phyloP scores from a whole-genome alignment of 75 land plant genomes.

The Picea sitchensis region DNA sequence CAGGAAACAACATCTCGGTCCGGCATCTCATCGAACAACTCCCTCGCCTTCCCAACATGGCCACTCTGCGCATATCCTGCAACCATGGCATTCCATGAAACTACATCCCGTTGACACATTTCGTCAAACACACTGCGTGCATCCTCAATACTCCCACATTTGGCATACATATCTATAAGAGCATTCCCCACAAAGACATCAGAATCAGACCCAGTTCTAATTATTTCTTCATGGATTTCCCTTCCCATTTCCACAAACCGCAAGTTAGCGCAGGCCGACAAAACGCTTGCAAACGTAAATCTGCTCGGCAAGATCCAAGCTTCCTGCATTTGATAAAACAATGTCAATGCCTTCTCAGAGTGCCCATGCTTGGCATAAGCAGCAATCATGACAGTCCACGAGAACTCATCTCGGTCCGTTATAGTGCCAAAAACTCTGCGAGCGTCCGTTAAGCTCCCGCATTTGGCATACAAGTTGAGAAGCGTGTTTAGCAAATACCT shows the following conservation, averaged over 20 bases:
- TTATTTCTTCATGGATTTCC: conserved; percentile 8
- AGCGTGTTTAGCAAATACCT: conserved; percentile 7
- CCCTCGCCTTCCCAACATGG: not conserved
- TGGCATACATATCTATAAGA: conserved; percentile 17
- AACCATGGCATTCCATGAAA: conserved; percentile 21
- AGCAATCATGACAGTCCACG: conserved; percentile 20
- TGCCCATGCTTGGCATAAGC: conserved; percentile 20
- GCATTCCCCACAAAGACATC: conserved; percentile 18
- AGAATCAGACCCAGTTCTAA: conserved; percentile 11
- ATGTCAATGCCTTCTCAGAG: conserved; percentile 8
- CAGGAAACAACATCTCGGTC: conserved; percentile 7
- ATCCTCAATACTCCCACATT: conserved; percentile 1
- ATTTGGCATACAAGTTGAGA: conserved; percentile 20
- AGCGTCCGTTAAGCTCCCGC: conserved; percentile 15
- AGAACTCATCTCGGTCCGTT: conserved; percentile 9
- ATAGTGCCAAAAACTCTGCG: conserved; percentile 9
- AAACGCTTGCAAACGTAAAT: not conserved
- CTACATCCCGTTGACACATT: conserved; percentile 10
- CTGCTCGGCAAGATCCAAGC: too few species aligned
- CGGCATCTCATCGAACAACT: conserved; percentile 9
- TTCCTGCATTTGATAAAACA: conserved; percentile 13
- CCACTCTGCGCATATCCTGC: conserved; percentile 12
- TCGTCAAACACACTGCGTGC: conserved; percentile 15
- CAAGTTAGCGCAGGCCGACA: conserved; percentile 15
- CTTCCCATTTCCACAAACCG: not conserved